Conservation (phyloP, 2,329 filamentous ascomycete species). For the Daldinia eschscholtzii region DNA sequence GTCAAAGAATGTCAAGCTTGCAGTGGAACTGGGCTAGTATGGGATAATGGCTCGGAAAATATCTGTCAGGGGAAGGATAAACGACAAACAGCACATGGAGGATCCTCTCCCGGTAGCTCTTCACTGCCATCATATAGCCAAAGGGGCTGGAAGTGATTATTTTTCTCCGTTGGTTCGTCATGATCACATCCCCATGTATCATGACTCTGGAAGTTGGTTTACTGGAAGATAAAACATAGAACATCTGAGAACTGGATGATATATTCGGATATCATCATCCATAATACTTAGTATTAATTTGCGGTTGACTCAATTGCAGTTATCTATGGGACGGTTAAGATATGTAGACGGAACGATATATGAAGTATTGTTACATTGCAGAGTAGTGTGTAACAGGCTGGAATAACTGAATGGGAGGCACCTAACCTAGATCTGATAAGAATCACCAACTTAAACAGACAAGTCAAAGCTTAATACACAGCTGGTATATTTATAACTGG, state of each 20-base stretch:
- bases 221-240: not conserved
- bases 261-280: too few species aligned
- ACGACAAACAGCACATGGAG: constrained; percentile 25
- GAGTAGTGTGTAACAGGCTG: too few species aligned
- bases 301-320: too few species aligned
- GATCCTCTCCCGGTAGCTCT: constrained; percentile 32
- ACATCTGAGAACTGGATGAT: not conserved
- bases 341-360: too few species aligned
- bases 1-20: constrained; percentile 34
- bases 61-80: constrained; percentile 28
- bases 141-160: constrained; percentile 12
- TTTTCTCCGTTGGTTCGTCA: not conserved
- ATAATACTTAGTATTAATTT: too few species aligned
- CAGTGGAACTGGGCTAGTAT: constrained; percentile 35
- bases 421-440: too few species aligned
- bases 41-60: constrained; percentile 26
- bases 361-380: too few species aligned
- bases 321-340: too few species aligned
- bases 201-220: not conserved
- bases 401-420: too few species aligned
- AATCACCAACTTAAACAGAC: too few species aligned
- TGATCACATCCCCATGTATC: not conserved
- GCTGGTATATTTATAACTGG: not conserved
- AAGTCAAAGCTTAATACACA: too few species aligned
- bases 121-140: constrained; percentile 33